Evolutionary conservation across 2,329 filamentous ascomycete genomes (phyloP).

Genomic region (Aspergillus eucalypticola): DNA sequence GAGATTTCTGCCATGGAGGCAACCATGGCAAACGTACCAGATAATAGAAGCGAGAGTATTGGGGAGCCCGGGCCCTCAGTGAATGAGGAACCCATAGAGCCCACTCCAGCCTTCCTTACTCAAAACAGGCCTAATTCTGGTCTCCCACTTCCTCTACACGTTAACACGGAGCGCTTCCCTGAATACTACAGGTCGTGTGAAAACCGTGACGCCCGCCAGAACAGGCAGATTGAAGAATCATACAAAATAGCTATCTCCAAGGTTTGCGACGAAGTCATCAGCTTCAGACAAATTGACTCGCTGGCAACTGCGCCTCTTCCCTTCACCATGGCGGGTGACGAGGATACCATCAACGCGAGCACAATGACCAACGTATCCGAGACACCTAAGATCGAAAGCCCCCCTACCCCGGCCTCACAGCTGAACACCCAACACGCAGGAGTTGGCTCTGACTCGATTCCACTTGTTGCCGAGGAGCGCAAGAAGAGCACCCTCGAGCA

Average conservation of each 20-base stretch:
- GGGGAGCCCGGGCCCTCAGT: neutral
- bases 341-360: neutral
- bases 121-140: neutral
- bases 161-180: slow-evolving; percentile 28
- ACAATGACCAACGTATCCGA: neutral
- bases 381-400: neutral
- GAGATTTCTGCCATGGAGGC: neutral
- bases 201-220: neutral
- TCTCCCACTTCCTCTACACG: neutral
- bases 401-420: neutral
- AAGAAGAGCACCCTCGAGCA: slow-evolving; percentile 16
- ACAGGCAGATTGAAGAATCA: slow-evolving; percentile 21
- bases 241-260: slow-evolving; percentile 27
- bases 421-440: neutral
- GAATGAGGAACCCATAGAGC: neutral
- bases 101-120: neutral
- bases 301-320: slow-evolving; percentile 9
- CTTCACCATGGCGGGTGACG: neutral
- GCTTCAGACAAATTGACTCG: slow-evolving; percentile 17
- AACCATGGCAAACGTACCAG: neutral
- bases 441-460: neutral
- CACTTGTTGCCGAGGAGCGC: neutral
- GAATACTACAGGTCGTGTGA: slow-evolving; percentile 27
- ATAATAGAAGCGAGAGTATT: no score
- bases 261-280: slow-evolving; percentile 24